Conservation (phyloP, 1,284 basidiomycete species). For the Abortiporus biennis region DNA sequence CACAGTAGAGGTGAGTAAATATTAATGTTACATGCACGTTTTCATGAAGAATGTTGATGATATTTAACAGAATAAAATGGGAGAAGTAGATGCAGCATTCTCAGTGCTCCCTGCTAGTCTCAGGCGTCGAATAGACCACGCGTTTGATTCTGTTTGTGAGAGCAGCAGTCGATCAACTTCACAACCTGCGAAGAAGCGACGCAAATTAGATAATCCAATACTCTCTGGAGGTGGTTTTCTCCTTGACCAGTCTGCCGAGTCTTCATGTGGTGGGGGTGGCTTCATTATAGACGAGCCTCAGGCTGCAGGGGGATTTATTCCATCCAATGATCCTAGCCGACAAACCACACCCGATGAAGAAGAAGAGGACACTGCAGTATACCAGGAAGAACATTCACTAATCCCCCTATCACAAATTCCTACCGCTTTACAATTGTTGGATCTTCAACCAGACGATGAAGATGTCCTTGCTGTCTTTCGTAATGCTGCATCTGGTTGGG, state of each 20-base stretch:
- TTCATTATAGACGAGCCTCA: slow-evolving; percentile 13
- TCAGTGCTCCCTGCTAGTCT: slow-evolving; percentile 15
- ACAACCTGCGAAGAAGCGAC: background rate
- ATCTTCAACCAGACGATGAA: slow-evolving; percentile 60
- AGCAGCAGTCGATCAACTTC: background rate
- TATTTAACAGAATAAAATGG: too few species aligned
- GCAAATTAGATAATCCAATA: background rate
- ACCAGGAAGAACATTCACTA: slow-evolving; percentile 9
- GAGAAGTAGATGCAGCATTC: slow-evolving; percentile 19
- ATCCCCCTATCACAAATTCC: slow-evolving; percentile 57
- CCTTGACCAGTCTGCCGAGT: too few species aligned
- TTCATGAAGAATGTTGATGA: too few species aligned
- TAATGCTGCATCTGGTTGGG: slow-evolving; percentile 69
- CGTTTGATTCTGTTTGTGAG: slow-evolving; percentile 17
- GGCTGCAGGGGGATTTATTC: slow-evolving; percentile 13
- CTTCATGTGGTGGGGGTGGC: slow-evolving; percentile 8
- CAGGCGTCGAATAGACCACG: slow-evolving; percentile 20
- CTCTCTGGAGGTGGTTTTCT: background rate
- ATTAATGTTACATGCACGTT: too few species aligned
- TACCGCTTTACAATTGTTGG: slow-evolving; percentile 53
- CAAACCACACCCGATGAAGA: too few species aligned
- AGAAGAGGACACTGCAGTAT: background rate
- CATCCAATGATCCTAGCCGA: slow-evolving; percentile 4
- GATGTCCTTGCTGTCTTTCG: slow-evolving; percentile 63
- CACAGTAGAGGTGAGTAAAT: too few species aligned